Percentiles rank a stretch among this genome's conserved stretches.
Evolutionary conservation across 108 stramenopile genomes (phyloP).

Genomic region (Skeletonema marinoi): DNA sequence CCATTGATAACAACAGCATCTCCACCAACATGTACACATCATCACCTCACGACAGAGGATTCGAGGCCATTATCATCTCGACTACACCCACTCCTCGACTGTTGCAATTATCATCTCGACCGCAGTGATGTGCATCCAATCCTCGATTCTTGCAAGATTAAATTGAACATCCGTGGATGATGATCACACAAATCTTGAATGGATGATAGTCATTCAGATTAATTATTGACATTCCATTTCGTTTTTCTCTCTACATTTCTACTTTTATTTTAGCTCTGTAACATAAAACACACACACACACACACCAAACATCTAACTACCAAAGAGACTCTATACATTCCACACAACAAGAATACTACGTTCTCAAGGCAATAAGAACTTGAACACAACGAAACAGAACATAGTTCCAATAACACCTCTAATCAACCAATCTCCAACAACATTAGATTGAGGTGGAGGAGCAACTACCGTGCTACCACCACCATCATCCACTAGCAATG

Average conservation of each 20-base stretch:
- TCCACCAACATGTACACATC: too few species aligned
- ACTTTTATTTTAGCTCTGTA: constrained; percentile 9
- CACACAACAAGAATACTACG: not conserved
- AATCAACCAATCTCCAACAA: not conserved
- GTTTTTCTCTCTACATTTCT: constrained; percentile 4
- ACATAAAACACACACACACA: too few species aligned
- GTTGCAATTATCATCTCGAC: too few species aligned
- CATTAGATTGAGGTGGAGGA: not conserved
- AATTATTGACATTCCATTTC: not conserved
- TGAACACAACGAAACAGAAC: not conserved
- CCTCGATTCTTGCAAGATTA: constrained; percentile 43
- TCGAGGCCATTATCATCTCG: too few species aligned
- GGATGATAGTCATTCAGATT: constrained; percentile 11
- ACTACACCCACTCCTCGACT: too few species aligned
- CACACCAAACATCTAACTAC: too few species aligned
- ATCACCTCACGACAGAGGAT: too few species aligned
- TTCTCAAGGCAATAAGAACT: not conserved
- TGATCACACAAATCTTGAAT: constrained; percentile 79
- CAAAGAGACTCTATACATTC: not conserved
- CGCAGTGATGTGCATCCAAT: too few species aligned
- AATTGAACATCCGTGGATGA: constrained; percentile 86
- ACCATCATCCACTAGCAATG: not conserved
- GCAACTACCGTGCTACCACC: too few species aligned
- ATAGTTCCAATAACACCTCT: not conserved
- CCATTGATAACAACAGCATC: too few species aligned